Evolutionary conservation across 1,284 basidiomycete species (phyloP).

Genomic region (Erythrobasidium hasegawianum): DNA sequence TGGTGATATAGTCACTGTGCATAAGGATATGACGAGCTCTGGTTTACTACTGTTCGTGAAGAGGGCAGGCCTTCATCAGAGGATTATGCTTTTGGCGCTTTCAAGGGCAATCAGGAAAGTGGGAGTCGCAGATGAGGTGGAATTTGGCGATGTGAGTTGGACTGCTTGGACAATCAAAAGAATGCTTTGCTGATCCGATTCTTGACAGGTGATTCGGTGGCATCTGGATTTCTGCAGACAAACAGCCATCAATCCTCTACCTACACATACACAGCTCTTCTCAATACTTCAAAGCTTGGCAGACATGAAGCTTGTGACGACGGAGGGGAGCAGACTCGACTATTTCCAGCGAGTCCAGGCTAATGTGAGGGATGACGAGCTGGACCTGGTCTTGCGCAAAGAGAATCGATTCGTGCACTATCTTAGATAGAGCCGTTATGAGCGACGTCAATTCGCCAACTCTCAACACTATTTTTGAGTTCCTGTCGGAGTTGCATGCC

Average conservation of each 20-base stretch:
- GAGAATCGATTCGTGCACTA: conserved; percentile 38
- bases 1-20: conserved; percentile 73
- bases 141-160: conserved; percentile 41
- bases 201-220: conserved; percentile 41
- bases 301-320: conserved; percentile 39
- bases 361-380: conserved; percentile 40
- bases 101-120: conserved; percentile 76
- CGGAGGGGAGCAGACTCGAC: conserved; percentile 40
- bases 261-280: conserved; percentile 39
- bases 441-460: too few species aligned
- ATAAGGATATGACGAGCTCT: conserved; percentile 84
- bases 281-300: conserved; percentile 39
- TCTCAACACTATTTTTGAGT: too few species aligned
- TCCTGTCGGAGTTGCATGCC: too few species aligned
- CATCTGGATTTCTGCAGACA: conserved; percentile 43
- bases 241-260: conserved; percentile 36
- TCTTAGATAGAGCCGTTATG: too few species aligned
- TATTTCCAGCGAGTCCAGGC: conserved; percentile 41
- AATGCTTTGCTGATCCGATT: not conserved
- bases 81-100: conserved; percentile 81
- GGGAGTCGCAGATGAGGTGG: conserved; percentile 57
- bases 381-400: conserved; percentile 42
- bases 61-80: conserved; percentile 77
- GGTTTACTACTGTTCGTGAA: conserved; percentile 77
- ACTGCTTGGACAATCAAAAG: too few species aligned